Percentiles rank a stretch among this genome's conserved stretches.
These are phyloP conservation scores for Globisporangium nunn DNA, from an alignment of 352 stramenopile genomes.

Conservation along the genomic window DNA sequence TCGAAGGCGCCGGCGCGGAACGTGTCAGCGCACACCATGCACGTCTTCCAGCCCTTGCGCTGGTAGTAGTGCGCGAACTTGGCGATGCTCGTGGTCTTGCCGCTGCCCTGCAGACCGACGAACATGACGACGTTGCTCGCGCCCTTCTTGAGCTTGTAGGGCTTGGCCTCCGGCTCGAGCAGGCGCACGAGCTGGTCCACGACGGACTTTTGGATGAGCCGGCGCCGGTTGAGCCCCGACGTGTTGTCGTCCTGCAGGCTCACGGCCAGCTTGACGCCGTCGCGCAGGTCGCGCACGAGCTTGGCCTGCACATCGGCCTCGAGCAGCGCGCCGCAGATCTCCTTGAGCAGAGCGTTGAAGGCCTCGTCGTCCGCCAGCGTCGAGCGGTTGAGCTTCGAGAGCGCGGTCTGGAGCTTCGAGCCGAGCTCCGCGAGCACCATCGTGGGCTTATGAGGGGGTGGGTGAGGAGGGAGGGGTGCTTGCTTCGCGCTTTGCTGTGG, in stretches of 20 bases:
- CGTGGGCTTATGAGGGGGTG: neutral
- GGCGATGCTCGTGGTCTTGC: slow-evolving; percentile 99
- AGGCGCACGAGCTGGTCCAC: slow-evolving; percentile 87
- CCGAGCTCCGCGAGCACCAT: slow-evolving; percentile 90
- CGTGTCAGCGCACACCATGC: slow-evolving; percentile 99
- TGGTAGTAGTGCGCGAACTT: slow-evolving; percentile 99
- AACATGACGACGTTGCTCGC: slow-evolving; percentile 93
- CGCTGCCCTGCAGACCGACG: slow-evolving; percentile 89
- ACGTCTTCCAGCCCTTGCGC: slow-evolving; percentile 96
- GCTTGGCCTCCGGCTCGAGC: slow-evolving; percentile 78
- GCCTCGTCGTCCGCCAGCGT: slow-evolving; percentile 88
- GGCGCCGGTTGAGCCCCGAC: slow-evolving; percentile 77
- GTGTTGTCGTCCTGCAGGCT: slow-evolving; percentile 67
- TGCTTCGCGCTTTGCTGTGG: neutral
- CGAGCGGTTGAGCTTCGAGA: slow-evolving; percentile 83
- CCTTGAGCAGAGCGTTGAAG: slow-evolving; percentile 86
- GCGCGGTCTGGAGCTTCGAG: slow-evolving; percentile 78
- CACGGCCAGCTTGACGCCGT: slow-evolving; percentile 86
- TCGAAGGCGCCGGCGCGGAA: slow-evolving; percentile 98
- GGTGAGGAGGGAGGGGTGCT: neutral
- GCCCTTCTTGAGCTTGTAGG: slow-evolving; percentile 89
- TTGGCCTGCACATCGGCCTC: slow-evolving; percentile 88
- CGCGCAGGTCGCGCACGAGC: slow-evolving; percentile 83
- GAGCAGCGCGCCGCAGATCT: slow-evolving; percentile 87
- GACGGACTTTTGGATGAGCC: slow-evolving; percentile 88